Conservation (phyloP, 768 basidiomycete species). For the Amanita rubescens region DNA sequence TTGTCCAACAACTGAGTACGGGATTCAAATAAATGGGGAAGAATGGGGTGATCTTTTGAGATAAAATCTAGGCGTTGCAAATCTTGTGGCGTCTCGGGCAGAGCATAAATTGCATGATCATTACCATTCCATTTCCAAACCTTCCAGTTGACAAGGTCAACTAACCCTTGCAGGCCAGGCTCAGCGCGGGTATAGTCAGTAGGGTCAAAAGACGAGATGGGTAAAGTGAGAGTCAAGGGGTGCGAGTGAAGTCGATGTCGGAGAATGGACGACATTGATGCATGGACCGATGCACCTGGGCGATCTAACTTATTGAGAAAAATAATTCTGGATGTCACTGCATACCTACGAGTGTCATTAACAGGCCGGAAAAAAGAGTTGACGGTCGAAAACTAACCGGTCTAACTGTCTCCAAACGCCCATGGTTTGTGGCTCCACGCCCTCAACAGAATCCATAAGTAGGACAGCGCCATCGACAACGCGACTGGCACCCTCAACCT, state of each 20-base stretch:
- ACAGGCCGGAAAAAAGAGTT: neutral
- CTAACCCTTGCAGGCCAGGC: conserved; percentile 77
- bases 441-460: conserved; percentile 84
- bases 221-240: conserved; percentile 63
- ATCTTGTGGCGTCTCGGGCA: conserved; percentile 45
- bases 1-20: conserved; percentile 69
- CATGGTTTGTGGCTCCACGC: conserved; percentile 85
- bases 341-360: conserved; percentile 44
- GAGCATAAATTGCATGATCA: conserved; percentile 35
- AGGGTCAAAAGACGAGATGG: conserved; percentile 70
- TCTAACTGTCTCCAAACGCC: conserved; percentile 86
- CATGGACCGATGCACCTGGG: conserved; percentile 72
- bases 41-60: conserved; percentile 55
- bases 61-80: conserved; percentile 38
- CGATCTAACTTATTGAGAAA: conserved; percentile 88
- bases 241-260: conserved; percentile 69
- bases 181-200: conserved; percentile 63
- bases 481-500: conserved; percentile 88
- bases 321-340: conserved; percentile 69
- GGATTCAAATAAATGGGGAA: conserved; percentile 58
- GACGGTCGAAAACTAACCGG: conserved; percentile 41
- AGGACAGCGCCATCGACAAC: conserved; percentile 88
- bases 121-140: conserved; percentile 66
- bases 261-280: conserved; percentile 66
- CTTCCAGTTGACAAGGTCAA: conserved; percentile 81